Conservation (phyloP, 768 basidiomycete genomes). For the Trametes villosa region DNA sequence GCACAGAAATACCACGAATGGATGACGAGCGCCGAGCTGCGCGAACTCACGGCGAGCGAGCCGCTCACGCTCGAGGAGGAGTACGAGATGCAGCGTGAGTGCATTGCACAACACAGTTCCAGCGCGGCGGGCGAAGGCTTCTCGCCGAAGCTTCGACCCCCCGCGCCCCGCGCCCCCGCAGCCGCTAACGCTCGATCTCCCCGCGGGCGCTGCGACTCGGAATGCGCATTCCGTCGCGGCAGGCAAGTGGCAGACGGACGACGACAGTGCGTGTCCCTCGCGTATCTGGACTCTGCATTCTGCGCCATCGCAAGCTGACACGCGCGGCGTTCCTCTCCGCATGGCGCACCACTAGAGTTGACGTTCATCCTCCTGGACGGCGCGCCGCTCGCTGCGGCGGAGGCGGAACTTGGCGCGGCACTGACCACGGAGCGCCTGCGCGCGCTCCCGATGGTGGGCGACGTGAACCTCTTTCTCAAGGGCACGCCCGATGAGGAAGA, state of each 20-base stretch:
- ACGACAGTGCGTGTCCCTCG: constrained; percentile 62
- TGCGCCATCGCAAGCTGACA: too few species aligned
- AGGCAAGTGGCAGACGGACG: constrained; percentile 88
- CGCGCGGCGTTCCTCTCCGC: constrained; percentile 2
- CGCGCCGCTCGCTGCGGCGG: constrained; percentile 4
- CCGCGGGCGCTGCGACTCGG: not conserved
- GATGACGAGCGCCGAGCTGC: constrained; percentile 81
- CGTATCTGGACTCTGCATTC: not conserved
- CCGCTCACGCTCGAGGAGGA: constrained; percentile 81
- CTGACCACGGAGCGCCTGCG: constrained; percentile 35
- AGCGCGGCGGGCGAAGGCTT: too few species aligned
- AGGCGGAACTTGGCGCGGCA: constrained; percentile 13
- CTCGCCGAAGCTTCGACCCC: not conserved
- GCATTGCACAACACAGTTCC: too few species aligned
- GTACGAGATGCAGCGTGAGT: constrained; percentile 85
- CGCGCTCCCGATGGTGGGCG: constrained; percentile 77
- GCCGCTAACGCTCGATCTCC: not conserved
- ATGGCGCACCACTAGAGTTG: constrained; percentile 53
- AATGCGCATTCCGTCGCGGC: constrained; percentile 12
- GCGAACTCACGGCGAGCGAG: constrained; percentile 83
- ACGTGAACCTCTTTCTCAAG: constrained; percentile 89
- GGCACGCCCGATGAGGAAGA: constrained; percentile 42
- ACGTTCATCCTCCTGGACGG: constrained; percentile 87
- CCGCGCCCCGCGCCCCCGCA: constrained; percentile 1
- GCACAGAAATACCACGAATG: constrained; percentile 81